These are phyloP conservation scores for Chaetomium strumarium DNA, from an alignment of 2,329 filamentous ascomycete species.

Conservation along the genomic window DNA sequence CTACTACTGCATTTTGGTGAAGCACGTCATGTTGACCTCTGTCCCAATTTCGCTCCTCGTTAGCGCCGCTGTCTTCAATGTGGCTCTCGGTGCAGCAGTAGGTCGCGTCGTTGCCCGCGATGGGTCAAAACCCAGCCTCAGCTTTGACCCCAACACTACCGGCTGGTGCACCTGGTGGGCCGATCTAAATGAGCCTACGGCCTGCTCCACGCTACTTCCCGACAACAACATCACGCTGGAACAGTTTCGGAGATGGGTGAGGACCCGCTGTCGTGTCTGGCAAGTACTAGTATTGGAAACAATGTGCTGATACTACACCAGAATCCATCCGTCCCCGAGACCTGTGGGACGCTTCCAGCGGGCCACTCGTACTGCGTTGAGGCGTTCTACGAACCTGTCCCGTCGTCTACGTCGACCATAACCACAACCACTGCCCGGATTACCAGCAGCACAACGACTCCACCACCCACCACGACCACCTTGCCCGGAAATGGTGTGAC, in stretches of 20 bases:
- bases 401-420: neutral
- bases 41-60: neutral
- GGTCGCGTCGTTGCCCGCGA: neutral
- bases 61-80: neutral
- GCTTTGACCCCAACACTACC: neutral
- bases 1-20: too few relatives aligned
- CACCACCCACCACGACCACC: too few relatives aligned
- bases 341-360: neutral
- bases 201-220: neutral
- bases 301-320: too few relatives aligned
- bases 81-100: neutral
- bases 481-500: conserved; percentile 19
- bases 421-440: neutral
- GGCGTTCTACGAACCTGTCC: neutral
- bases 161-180: neutral
- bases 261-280: neutral
- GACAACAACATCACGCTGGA: neutral
- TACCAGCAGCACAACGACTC: neutral
- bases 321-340: neutral
- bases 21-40: neutral
- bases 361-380: neutral
- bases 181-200: neutral
- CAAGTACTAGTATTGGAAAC: neutral
- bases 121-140: neutral
- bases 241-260: neutral